phyloP scores from a whole-genome alignment of 2,329 filamentous ascomycete genomes.

The Pseudodiploospora longispora region DNA sequence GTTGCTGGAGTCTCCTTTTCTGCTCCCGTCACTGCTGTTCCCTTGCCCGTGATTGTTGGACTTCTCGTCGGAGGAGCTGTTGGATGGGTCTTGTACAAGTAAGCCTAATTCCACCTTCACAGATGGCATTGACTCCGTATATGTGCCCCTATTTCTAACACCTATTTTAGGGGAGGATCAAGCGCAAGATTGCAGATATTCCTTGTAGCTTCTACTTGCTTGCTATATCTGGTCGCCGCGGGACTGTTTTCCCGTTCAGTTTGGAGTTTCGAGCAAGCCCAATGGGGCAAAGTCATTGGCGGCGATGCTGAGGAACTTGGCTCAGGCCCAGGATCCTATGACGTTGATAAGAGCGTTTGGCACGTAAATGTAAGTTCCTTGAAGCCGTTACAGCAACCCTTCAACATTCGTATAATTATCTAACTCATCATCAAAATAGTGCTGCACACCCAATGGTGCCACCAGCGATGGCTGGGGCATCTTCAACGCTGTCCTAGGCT shows the following conservation, averaged over 20 bases:
- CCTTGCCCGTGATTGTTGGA: constrained; percentile 67
- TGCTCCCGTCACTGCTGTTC: constrained; percentile 66
- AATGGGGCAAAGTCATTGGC: constrained; percentile 59
- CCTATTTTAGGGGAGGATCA: constrained; percentile 30
- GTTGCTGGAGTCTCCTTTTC: constrained; percentile 76
- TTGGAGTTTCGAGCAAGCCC: constrained; percentile 64
- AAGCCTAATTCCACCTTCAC: constrained; percentile 8
- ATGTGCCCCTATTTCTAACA: neutral
- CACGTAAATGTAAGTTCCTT: constrained; percentile 60
- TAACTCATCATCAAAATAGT: constrained; percentile 36
- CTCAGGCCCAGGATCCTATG: constrained; percentile 65
- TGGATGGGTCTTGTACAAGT: constrained; percentile 74
- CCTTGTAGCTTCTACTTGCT: constrained; percentile 72
- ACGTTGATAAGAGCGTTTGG: constrained; percentile 72
- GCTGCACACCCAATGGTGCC: constrained; percentile 66
- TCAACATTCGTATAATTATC: neutral
- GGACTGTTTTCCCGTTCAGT: constrained; percentile 72
- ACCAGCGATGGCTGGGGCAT: constrained; percentile 77
- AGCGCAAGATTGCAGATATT: constrained; percentile 55
- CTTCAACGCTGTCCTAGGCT: constrained; percentile 79
- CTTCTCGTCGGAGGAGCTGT: constrained; percentile 57
- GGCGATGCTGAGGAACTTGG: constrained; percentile 44
- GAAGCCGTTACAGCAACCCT: neutral
- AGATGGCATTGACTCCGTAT: neutral
- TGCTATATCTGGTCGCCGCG: constrained; percentile 77